Conservation (phyloP, 2,329 filamentous ascomycete genomes). For the Pyrenophora tritici-repentis region DNA sequence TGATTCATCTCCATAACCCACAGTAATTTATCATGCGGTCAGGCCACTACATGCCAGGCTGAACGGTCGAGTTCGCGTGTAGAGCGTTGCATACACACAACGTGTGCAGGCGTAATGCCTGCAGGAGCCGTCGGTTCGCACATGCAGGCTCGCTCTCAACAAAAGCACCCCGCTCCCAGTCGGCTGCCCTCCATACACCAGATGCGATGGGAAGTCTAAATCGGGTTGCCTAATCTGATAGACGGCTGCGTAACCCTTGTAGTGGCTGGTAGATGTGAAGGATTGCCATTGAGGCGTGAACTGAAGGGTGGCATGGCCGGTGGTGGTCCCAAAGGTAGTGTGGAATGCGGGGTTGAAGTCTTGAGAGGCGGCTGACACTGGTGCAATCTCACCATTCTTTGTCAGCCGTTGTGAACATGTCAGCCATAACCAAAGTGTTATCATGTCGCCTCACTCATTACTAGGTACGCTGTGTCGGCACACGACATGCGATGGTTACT, state of each 20-base stretch:
- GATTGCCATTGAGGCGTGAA: not conserved
- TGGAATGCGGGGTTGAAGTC: constrained; percentile 4
- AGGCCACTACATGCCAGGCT: constrained; percentile 6
- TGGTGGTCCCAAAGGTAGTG: not conserved
- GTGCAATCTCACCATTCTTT: no score
- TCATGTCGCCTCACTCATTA: not conserved
- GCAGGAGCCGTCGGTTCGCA: constrained; percentile 17
- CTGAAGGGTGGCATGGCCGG: not conserved
- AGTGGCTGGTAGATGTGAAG: not conserved
- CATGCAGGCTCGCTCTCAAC: constrained; percentile 23
- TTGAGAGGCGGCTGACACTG: not conserved
- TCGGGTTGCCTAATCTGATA: constrained; percentile 2
- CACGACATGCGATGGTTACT: no score
- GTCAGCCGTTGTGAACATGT: not conserved
- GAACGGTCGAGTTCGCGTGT: not conserved
- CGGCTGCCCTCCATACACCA: constrained; percentile 13
- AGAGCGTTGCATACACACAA: constrained; percentile 12
- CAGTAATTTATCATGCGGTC: not conserved
- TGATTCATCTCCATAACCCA: not conserved
- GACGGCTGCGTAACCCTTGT: not conserved
- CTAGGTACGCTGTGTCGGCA: not conserved
- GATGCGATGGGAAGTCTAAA: constrained; percentile 5
- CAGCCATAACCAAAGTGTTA: not conserved
- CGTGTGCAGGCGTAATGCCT: constrained; percentile 26
- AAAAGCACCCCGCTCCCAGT: constrained; percentile 20